phyloP scores from a whole-genome alignment of 192 early-diverging fungal genomes.

The Phycomyces nitens region DNA sequence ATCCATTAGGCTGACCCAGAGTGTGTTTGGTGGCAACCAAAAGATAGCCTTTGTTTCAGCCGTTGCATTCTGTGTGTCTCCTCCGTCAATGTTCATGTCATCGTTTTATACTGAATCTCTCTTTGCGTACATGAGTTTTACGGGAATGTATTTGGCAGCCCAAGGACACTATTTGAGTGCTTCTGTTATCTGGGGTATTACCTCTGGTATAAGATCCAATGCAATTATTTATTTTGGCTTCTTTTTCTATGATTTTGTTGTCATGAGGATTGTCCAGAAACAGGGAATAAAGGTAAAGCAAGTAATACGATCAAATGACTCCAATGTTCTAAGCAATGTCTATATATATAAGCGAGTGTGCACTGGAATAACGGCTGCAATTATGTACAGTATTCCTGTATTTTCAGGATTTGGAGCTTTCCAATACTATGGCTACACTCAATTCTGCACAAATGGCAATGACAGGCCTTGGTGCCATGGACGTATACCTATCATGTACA shows the following conservation, averaged over 20 bases:
- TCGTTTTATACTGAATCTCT: constrained; percentile 84
- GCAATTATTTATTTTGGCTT: constrained; percentile 80
- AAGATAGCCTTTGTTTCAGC: constrained; percentile 61
- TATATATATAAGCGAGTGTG: constrained; percentile 8
- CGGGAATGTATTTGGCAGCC: constrained; percentile 61
- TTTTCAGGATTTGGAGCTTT: constrained; percentile 57
- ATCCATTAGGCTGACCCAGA: constrained; percentile 16
- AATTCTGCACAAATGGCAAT: constrained; percentile 52
- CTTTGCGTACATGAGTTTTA: constrained; percentile 77
- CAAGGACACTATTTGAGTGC: constrained; percentile 51
- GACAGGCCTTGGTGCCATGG: constrained; percentile 67
- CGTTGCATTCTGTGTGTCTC: constrained; percentile 70
- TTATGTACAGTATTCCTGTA: constrained; percentile 35
- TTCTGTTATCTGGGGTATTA: constrained; percentile 59
- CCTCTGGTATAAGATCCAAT: constrained; percentile 72
- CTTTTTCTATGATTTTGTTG: constrained; percentile 67
- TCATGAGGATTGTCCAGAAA: neutral
- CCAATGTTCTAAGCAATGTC: neutral
- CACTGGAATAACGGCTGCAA: neutral
- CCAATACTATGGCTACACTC: constrained; percentile 56
- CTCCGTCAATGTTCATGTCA: constrained; percentile 84
- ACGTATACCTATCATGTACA: constrained; percentile 64
- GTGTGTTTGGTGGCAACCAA: constrained; percentile 29
- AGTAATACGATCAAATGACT: neutral
- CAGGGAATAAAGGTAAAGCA: neutral